phyloP scores from a whole-genome alignment of 139 green algal genomes.

The Chlamydomonas sp. region DNA sequence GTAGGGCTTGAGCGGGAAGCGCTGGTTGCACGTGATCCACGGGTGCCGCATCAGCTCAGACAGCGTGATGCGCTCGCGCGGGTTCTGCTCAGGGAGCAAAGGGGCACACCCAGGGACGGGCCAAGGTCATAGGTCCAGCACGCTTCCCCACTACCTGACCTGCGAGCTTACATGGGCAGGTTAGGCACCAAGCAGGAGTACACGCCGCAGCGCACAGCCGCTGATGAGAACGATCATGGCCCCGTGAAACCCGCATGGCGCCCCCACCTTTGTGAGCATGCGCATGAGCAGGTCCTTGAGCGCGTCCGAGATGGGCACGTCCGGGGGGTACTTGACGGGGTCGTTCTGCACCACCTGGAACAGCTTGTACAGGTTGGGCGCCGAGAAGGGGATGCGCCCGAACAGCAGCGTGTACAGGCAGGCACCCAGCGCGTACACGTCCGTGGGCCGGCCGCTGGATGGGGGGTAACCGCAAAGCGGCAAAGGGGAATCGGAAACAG shows the following conservation, averaged over 20 bases:
- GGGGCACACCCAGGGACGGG: background rate
- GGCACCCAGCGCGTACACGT: conserved; percentile 86
- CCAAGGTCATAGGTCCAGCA: background rate
- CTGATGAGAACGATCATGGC: too few relatives aligned
- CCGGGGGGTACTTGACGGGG: conserved; percentile 72
- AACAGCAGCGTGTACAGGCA: conserved; percentile 87
- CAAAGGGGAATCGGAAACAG: too few relatives aligned
- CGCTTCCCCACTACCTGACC: too few relatives aligned
- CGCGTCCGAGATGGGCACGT: conserved; percentile 55
- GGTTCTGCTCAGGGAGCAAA: conserved; percentile 60
- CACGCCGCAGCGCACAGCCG: too few relatives aligned
- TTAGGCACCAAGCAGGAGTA: too few relatives aligned
- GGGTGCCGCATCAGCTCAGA: conserved; percentile 73
- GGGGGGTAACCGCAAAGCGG: background rate
- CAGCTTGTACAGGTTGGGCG: conserved; percentile 79
- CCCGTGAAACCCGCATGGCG: too few relatives aligned
- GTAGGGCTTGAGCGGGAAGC: conserved; percentile 48
- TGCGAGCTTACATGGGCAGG: too few relatives aligned
- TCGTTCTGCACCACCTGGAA: conserved; percentile 84
- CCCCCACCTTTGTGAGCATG: conserved; percentile 79
- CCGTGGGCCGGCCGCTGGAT: conserved; percentile 74
- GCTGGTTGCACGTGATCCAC: conserved; percentile 72
- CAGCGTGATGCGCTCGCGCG: conserved; percentile 75
- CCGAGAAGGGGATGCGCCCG: conserved; percentile 83
- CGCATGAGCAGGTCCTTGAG: conserved; percentile 72